A percentile compares a stretch with the other conserved stretches of the same genome.
These are phyloP conservation scores for Colletotrichum brevisporum DNA, from an alignment of 2,329 filamentous ascomycete species.

Conservation along the genomic window DNA sequence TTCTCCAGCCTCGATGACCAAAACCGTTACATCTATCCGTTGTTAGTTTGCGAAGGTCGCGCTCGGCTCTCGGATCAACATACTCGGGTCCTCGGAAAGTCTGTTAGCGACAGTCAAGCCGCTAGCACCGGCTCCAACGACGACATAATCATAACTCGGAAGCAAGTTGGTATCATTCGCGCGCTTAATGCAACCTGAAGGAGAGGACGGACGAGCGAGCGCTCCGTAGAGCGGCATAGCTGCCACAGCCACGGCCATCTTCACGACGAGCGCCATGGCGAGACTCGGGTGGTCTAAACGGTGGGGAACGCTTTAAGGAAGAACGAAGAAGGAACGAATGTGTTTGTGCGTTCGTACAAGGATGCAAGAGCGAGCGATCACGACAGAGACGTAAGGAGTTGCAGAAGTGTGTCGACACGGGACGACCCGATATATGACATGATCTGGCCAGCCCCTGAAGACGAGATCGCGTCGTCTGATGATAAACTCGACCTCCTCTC, in stretches of 20 bases:
- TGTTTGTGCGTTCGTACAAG: constrained; percentile 28
- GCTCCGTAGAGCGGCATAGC: constrained; percentile 33
- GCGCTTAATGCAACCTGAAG: constrained; percentile 12
- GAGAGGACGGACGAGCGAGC: constrained; percentile 32
- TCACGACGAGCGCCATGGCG: constrained; percentile 27
- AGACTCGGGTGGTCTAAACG: background rate
- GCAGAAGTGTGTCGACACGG: constrained; percentile 17
- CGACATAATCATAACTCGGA: constrained; percentile 50
- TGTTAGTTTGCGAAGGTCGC: constrained; percentile 7
- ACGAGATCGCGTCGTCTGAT: constrained; percentile 14
- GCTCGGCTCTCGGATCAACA: background rate
- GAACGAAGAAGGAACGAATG: constrained; percentile 5
- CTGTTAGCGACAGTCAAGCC: constrained; percentile 54
- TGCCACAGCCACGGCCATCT: constrained; percentile 34
- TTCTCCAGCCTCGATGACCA: constrained; percentile 48
- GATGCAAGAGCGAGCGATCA: constrained; percentile 19
- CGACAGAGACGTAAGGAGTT: constrained; percentile 6
- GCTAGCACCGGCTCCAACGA: constrained; percentile 53
- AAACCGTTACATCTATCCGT: constrained; percentile 43
- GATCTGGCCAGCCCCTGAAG: constrained; percentile 3
- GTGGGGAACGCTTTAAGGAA: background rate
- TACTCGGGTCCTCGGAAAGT: constrained; percentile 51
- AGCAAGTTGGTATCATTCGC: constrained; percentile 17
- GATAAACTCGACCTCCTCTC: constrained; percentile 4
- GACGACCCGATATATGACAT: constrained; percentile 25